These are phyloP conservation scores for Eutypa lata DNA, from an alignment of 2,329 filamentous ascomycete genomes.

Conservation along the genomic window DNA sequence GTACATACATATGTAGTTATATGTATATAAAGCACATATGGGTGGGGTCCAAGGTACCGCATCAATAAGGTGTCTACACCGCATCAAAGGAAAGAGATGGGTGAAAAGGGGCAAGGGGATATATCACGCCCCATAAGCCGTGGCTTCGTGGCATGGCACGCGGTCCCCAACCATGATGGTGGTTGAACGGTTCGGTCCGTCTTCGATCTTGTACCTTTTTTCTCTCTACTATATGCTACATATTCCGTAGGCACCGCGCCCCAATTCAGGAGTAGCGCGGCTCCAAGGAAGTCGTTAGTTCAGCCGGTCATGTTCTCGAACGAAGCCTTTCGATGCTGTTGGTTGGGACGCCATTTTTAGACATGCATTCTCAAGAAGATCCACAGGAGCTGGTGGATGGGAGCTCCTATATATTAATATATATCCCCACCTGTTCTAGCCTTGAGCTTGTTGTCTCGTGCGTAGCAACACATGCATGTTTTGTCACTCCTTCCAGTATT, in stretches of 20 bases:
- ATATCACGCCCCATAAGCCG: not conserved
- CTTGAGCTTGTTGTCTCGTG: not conserved
- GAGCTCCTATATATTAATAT: not conserved
- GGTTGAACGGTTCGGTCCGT: not conserved
- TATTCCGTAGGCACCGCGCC: not conserved
- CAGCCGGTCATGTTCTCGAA: not conserved
- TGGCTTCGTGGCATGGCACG: not conserved
- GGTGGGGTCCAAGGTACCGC: not conserved
- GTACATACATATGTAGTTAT: too few species aligned
- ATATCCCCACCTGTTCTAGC: not conserved
- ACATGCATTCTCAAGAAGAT: slow-evolving; percentile 4
- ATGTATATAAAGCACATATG: not conserved
- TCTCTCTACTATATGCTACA: not conserved
- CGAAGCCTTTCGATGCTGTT: not conserved
- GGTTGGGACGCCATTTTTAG: not conserved
- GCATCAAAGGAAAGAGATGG: not conserved
- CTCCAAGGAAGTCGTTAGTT: not conserved
- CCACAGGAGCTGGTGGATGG: not conserved
- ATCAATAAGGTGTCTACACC: not conserved
- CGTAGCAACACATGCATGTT: not conserved
- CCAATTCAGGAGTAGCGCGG: not conserved
- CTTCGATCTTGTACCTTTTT: not conserved
- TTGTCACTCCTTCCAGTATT: not conserved
- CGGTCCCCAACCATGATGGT: not conserved
- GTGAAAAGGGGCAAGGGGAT: not conserved